A percentile compares a stretch with the other conserved stretches of the same genome.
Conservation (phyloP, 2,329 filamentous ascomycete species). For the Alternaria gansuensis region DNA sequence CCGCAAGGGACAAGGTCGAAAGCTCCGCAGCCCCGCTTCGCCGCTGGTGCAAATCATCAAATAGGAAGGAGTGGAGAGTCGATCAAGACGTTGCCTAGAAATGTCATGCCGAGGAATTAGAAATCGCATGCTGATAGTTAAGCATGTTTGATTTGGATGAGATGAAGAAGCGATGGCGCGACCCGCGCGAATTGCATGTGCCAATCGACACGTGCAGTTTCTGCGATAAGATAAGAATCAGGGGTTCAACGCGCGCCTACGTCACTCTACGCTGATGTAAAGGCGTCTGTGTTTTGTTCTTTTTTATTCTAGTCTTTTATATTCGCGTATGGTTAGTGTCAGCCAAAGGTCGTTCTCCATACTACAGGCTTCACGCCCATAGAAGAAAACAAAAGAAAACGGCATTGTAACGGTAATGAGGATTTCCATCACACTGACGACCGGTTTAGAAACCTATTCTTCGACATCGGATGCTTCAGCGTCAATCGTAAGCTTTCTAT, state of each 20-base stretch:
- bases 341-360: neutral
- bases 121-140: neutral
- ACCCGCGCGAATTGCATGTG: neutral
- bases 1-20: slow-evolving; percentile 30
- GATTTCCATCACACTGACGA: no score
- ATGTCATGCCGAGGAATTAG: neutral
- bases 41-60: slow-evolving; percentile 29
- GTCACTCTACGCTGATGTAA: neutral
- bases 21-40: slow-evolving; percentile 32
- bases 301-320: neutral
- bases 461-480: no score
- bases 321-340: neutral
- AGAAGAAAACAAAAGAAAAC: no score
- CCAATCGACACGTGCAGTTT: neutral
- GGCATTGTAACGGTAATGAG: no score
- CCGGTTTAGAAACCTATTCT: no score
- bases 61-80: slow-evolving; percentile 20
- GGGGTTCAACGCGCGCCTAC: neutral
- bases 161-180: neutral
- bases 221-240: slow-evolving; percentile 11
- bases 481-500: no score
- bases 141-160: neutral
- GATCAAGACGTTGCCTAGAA: neutral
- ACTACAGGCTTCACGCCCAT: no score
- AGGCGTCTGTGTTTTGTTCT: neutral